Conservation (phyloP, 345 rosid species). For the Raphanus raphanistrum region DNA sequence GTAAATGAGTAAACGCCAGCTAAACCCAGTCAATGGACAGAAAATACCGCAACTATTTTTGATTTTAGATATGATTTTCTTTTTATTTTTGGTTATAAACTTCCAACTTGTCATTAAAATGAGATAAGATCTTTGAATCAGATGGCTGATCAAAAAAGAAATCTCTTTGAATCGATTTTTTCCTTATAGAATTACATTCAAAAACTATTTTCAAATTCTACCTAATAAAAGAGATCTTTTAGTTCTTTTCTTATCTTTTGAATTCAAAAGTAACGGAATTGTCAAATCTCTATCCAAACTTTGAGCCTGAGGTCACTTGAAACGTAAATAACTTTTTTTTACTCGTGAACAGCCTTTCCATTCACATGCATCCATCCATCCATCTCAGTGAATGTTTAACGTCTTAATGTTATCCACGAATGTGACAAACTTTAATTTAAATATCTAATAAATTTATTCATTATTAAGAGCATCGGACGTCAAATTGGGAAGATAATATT, state of each 20-base stretch:
- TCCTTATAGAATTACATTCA: not conserved
- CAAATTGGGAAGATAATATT: constrained; percentile 26
- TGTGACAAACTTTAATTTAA: constrained; percentile 9
- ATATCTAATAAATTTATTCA: not conserved
- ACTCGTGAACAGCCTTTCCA: constrained; percentile 26
- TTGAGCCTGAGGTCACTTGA: constrained; percentile 15
- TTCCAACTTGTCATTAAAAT: not conserved
- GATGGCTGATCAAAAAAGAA: not conserved
- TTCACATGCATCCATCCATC: constrained; percentile 32
- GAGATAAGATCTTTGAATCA: constrained; percentile 20
- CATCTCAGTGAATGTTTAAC: constrained; percentile 16
- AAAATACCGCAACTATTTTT: constrained; percentile 30
- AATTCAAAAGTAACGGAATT: not conserved
- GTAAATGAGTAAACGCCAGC: constrained; percentile 23
- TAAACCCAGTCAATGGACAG: constrained; percentile 33
- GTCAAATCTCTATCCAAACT: constrained; percentile 32
- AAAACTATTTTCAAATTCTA: not conserved
- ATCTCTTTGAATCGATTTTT: not conserved
- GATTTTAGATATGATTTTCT: not conserved
- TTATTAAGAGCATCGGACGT: constrained; percentile 11
- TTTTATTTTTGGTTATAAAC: not conserved
- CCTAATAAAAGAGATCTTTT: not conserved
- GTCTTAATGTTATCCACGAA: constrained; percentile 17
- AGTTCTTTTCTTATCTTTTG: constrained; percentile 5
- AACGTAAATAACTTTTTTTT: constrained; percentile 6